Conservation (phyloP, 352 stramenopile species). For the Phytophthora colocasiae region DNA sequence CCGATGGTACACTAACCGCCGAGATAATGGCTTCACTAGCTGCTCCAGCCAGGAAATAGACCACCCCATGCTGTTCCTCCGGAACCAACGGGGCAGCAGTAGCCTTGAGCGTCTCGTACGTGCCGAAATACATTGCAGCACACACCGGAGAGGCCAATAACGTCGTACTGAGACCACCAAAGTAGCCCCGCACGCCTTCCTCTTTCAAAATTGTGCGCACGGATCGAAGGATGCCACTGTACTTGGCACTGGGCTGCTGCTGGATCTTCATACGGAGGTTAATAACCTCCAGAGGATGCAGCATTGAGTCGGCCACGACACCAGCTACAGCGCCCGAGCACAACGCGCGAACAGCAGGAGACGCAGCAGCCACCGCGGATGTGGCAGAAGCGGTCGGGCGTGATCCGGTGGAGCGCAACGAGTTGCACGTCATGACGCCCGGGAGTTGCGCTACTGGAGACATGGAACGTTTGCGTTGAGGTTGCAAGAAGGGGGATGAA, state of each 20-base stretch:
- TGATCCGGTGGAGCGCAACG: slow-evolving; percentile 24
- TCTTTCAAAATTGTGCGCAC: slow-evolving; percentile 73
- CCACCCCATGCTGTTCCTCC: slow-evolving; percentile 55
- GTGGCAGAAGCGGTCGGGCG: slow-evolving; percentile 41
- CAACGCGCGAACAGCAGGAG: slow-evolving; percentile 63
- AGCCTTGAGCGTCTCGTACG: slow-evolving; percentile 82
- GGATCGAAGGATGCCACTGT: slow-evolving; percentile 67
- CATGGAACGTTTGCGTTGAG: slow-evolving; percentile 6
- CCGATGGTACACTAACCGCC: slow-evolving; percentile 71
- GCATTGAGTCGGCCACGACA: slow-evolving; percentile 76
- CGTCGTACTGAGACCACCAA: slow-evolving; percentile 76
- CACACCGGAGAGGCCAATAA: slow-evolving; percentile 77
- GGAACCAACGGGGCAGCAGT: slow-evolving; percentile 47
- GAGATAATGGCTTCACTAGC: slow-evolving; percentile 76
- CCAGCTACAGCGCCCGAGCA: slow-evolving; percentile 76
- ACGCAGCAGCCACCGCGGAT: slow-evolving; percentile 36
- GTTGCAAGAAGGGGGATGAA: neutral
- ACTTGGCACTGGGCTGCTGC: slow-evolving; percentile 55
- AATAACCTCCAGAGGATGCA: slow-evolving; percentile 84
- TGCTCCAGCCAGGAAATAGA: slow-evolving; percentile 78
- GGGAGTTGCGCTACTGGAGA: slow-evolving; percentile 25
- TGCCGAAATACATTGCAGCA: slow-evolving; percentile 77
- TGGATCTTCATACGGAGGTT: slow-evolving; percentile 89
- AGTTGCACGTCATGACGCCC: slow-evolving; percentile 38
- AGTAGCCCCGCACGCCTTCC: slow-evolving; percentile 78